Evolutionary conservation across 2,329 filamentous ascomycete species (phyloP).

Genomic region (Plectosphaerella sp.): DNA sequence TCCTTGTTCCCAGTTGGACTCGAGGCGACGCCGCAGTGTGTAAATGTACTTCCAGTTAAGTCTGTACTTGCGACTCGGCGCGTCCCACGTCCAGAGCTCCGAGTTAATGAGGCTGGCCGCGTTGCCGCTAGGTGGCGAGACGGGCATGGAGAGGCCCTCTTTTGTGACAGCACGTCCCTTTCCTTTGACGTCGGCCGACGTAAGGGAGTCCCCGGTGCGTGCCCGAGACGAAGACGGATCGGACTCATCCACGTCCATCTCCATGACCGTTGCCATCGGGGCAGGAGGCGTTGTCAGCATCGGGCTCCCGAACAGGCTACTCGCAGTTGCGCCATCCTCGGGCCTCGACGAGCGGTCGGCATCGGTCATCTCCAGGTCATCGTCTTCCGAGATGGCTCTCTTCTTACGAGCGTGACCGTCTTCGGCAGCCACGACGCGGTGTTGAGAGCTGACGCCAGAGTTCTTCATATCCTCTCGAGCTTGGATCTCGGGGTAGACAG

Average conservation of each 20-base stretch:
- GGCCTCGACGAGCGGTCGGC: conserved; percentile 18
- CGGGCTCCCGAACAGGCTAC: conserved; percentile 23
- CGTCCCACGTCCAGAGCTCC: conserved; percentile 42
- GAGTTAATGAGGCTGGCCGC: conserved; percentile 28
- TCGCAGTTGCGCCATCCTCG: conserved; percentile 16
- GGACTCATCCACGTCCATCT: conserved; percentile 29
- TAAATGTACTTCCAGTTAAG: conserved; percentile 94
- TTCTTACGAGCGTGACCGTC: conserved; percentile 52
- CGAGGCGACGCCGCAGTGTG: conserved; percentile 76
- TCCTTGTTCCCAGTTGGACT: conserved; percentile 87
- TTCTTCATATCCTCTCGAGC: conserved; percentile 50
- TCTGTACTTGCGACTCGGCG: conserved; percentile 45
- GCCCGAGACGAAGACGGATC: conserved; percentile 18
- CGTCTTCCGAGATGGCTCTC: conserved; percentile 45
- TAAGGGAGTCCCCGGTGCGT: conserved; percentile 22
- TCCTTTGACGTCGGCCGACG: conserved; percentile 24
- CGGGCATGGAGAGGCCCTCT: conserved; percentile 3
- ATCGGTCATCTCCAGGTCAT: conserved; percentile 42
- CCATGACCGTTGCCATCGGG: conserved; percentile 8
- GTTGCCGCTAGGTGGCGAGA: conserved; percentile 18
- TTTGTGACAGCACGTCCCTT: conserved; percentile 14
- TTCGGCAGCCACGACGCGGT: conserved; percentile 36
- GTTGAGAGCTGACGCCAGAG: conserved; percentile 33
- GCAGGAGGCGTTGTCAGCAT: not conserved
- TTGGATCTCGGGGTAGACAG: conserved; percentile 60